Conservation (phyloP, 345 rosid genomes). For the Bretschneidera sinensis region DNA sequence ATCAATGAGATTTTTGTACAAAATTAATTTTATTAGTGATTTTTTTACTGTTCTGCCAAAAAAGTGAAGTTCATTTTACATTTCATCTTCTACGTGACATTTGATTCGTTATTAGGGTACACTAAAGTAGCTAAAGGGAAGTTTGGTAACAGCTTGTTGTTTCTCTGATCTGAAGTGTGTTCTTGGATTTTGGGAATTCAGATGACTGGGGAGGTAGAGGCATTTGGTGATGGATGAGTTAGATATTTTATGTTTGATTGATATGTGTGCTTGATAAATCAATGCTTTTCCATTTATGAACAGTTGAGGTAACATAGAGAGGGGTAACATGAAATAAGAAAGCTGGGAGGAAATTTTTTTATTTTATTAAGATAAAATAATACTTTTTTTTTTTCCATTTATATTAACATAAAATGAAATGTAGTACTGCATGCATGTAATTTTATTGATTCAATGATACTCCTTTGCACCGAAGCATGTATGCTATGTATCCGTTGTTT, state of each 20-base stretch:
- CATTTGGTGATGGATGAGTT: neutral
- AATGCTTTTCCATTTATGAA: too few relatives aligned
- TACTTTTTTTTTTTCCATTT: neutral
- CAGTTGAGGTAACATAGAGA: neutral
- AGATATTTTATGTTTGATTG: neutral
- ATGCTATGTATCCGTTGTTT: too few relatives aligned
- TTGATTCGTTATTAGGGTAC: too few relatives aligned
- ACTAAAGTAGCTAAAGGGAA: too few relatives aligned
- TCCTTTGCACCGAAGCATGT: neutral
- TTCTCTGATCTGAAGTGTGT: neutral
- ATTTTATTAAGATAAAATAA: too few relatives aligned
- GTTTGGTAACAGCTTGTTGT: constrained; percentile 9
- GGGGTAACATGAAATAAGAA: neutral
- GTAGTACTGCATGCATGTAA: neutral
- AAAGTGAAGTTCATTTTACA: too few relatives aligned
- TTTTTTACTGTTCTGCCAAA: too few relatives aligned
- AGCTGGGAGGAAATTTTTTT: neutral
- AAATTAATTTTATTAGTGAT: too few relatives aligned
- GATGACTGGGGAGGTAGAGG: neutral
- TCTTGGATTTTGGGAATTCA: too few relatives aligned
- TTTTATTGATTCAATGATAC: neutral
- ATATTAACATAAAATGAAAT: too few relatives aligned
- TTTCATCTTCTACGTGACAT: too few relatives aligned
- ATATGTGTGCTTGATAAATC: neutral
- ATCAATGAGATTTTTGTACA: too few relatives aligned